A percentile compares a stretch with the other conserved stretches of the same genome.
Conservation (phyloP, 768 basidiomycete species). For the Boletus huronensis region DNA sequence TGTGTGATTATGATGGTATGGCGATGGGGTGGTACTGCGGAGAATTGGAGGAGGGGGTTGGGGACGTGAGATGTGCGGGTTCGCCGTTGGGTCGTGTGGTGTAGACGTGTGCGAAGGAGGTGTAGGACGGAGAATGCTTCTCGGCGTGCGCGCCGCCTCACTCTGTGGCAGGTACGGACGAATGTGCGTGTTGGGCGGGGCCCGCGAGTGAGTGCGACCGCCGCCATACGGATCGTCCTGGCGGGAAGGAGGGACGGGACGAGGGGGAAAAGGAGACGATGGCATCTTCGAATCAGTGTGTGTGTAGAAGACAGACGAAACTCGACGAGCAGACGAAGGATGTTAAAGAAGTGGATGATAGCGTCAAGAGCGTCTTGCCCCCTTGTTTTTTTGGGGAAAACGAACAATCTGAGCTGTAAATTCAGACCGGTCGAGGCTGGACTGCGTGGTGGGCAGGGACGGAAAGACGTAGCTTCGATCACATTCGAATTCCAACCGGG, state of each 20-base stretch:
- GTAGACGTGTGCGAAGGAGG: not conserved
- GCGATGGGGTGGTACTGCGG: constrained; percentile 7
- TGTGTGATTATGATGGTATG: constrained; percentile 21
- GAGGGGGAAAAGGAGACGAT: constrained; percentile 19
- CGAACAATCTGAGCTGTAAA: not conserved
- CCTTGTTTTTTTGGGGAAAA: not conserved
- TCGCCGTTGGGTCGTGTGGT: constrained; percentile 3
- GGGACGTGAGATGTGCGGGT: not conserved
- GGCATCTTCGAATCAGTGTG: constrained; percentile 10
- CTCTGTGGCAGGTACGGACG: not conserved
- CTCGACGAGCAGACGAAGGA: not conserved
- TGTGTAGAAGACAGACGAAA: not conserved
- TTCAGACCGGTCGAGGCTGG: constrained; percentile 23
- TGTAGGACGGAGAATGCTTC: constrained; percentile 20
- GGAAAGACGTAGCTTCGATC: not conserved
- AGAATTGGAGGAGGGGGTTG: constrained; percentile 6
- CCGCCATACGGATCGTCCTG: constrained; percentile 5
- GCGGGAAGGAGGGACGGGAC: constrained; percentile 5
- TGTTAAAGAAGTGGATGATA: not conserved
- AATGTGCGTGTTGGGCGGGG: not conserved
- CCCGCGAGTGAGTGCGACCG: not conserved
- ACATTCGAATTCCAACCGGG: constrained; percentile 24
- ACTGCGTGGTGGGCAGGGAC: not conserved
- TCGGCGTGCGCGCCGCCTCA: constrained; percentile 9
- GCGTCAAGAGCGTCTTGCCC: not conserved